Base-by-base conservation (phyloP, 805 yeast genomes). In the Kodamaea fukazawae region DNA sequence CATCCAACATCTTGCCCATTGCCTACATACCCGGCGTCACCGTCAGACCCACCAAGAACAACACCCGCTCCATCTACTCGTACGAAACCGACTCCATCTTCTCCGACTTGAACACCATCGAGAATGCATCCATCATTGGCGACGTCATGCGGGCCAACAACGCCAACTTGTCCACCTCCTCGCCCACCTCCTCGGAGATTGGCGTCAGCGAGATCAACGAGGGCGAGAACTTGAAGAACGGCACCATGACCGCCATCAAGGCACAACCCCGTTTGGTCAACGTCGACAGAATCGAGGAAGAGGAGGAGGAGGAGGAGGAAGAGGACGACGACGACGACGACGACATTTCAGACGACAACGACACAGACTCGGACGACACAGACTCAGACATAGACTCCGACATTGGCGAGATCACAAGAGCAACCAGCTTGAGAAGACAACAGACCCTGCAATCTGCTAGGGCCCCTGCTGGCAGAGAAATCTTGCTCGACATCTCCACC, bases 11-110 rank as follows among this genome's bases (percentile, higher is more conserved):
- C 47, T 75, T 90, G 45, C 96, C 96, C 13, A 83, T 91, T 42
- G 96, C 96, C 2, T 90, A 89, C 57, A 86, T 90, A 44, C 98
- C 97, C 0, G 97, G 97, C 27, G 96, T 89, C 32, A 86, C 89
- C 4, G 78, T 79, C 15, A 68, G 83, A 17, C 72, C 76, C 34
- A 67, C 71, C 7, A 63, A 63, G 40, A 65, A 68, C 49, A 65
- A 67, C 62, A 51, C 70, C 49, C 49, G 75, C 55, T 50, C 73
- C 54, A 55, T 75, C 51, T 53, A 74, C 61, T 58, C 70, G 52
- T 53, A 73, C 58, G 65, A 75, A 48, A 46, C 65, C 29, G 64
- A 63, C 18, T 65, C 72, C 34, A 57, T 67, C 9, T 68, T 68
- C 46, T 65, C 72, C 23, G 76, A 70, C 44, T 54, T 66, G 48